phyloP scores from a whole-genome alignment of 2,329 filamentous ascomycete species.

The Penicillium sp. region DNA sequence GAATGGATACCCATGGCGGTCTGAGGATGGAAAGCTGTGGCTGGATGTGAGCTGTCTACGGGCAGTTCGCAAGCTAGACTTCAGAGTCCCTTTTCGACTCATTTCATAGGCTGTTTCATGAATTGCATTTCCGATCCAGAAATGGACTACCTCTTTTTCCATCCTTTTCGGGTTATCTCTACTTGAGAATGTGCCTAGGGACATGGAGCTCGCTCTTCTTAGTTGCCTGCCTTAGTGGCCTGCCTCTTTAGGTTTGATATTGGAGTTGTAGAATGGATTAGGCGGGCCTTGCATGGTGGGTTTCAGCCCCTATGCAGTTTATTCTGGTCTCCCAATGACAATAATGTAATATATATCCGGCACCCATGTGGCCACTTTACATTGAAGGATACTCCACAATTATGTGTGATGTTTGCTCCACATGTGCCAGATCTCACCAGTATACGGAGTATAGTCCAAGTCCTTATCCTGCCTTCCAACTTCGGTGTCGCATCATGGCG shows the following conservation, averaged over 20 bases:
- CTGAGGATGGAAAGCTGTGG: constrained; percentile 24
- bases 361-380: background rate
- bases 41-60: constrained; percentile 15
- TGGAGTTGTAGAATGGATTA: background rate
- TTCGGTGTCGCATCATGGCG: background rate
- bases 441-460: background rate
- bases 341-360: background rate
- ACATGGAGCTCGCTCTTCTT: background rate
- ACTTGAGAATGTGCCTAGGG: background rate
- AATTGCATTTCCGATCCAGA: constrained; percentile 27
- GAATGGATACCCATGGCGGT: constrained; percentile 21
- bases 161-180: background rate
- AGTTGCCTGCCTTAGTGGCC: background rate
- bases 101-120: constrained; percentile 29
- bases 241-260: background rate
- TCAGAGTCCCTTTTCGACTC: constrained; percentile 22
- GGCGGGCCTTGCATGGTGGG: background rate
- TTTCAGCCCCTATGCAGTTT: background rate
- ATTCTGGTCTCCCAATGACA: background rate
- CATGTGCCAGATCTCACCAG: background rate
- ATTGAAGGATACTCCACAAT: background rate
- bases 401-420: background rate
- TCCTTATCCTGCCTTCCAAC: background rate
- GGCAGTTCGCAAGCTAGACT: constrained; percentile 11
- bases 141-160: constrained; percentile 14